Base-by-base conservation (phyloP, 352 stramenopile species). In the Blastocystis sp. region DNA sequence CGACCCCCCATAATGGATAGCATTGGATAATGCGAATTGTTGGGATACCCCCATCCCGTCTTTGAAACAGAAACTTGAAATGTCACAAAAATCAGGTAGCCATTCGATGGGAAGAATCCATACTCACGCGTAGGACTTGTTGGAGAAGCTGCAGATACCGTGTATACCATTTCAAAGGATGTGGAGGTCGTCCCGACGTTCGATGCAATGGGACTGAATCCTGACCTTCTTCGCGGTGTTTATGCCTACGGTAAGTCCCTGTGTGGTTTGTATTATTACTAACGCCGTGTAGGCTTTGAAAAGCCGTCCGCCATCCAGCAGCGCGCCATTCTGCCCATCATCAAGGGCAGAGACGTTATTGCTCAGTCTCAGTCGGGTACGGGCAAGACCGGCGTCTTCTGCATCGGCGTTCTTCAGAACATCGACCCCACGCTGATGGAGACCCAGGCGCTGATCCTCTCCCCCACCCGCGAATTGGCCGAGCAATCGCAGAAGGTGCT, bases 281-380 rank as follows among this genome's bases (percentile, higher is more conserved):
- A n/a, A 89, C 43, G 54, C 40, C 88, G 38, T 76, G 24, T 70
- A 93, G 92, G 93, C 42, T 99, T 98, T 90, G 96, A 98, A 91
- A 97, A 96, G 89, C 97, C 96, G 6, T 98, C 94, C 48, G 96
- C 96, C 19, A 98, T 99, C 91, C 96, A 99, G 92, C 96, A 99
- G 90, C 92, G 96, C 28, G 96, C 96, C 17, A 98, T 99, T 89
- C 94, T 95, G 89, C 96, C 96, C 57, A 97, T 98, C 65, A 92
- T 98, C 19, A 91, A 95, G 63, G 96, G 96, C 17, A 91, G 95
- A 38, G 96, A 99, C 91, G 91, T 98, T 21, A 98, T 99, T 90
- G 96, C 96, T 14, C 96, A 98, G 92, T 96, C 93, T 38, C 94
- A 98, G 91, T 95, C 93, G n/a, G 94, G 94, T 89, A 97, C 94